Conservation (phyloP, 1,139 yeast genomes). For the Candida glucosophila region DNA sequence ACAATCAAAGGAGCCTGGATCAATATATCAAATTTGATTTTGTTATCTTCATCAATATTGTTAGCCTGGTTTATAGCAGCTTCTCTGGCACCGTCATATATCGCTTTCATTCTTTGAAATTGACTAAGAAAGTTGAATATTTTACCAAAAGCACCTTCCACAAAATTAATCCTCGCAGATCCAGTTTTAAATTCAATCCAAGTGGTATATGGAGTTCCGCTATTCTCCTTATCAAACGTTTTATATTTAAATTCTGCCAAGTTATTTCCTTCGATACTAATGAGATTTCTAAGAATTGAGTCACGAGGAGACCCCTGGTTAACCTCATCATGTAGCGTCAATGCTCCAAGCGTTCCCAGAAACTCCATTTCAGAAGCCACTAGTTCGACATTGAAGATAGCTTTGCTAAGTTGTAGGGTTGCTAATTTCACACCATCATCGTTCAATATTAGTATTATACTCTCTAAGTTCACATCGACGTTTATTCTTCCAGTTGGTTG, state of each 20-base stretch:
- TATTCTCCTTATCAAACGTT: slow-evolving; percentile 57
- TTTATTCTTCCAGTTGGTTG: slow-evolving; percentile 71
- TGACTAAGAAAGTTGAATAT: slow-evolving; percentile 62
- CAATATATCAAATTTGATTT: slow-evolving; percentile 62
- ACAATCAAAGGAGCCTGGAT: slow-evolving; percentile 77
- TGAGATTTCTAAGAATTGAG: slow-evolving; percentile 54
- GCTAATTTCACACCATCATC: slow-evolving; percentile 83
- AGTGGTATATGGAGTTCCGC: slow-evolving; percentile 45
- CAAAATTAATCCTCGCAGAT: slow-evolving; percentile 63
- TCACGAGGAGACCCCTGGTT: slow-evolving; percentile 54
- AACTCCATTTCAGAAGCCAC: slow-evolving; percentile 77
- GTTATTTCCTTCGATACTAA: slow-evolving; percentile 76
- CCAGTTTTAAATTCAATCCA: slow-evolving; percentile 63
- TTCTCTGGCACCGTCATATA: slow-evolving; percentile 82
- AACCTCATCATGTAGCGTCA: slow-evolving; percentile 70
- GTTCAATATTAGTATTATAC: slow-evolving; percentile 67
- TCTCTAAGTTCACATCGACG: slow-evolving; percentile 60
- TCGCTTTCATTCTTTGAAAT: slow-evolving; percentile 76
- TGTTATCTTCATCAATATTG: slow-evolving; percentile 53
- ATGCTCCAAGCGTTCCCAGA: slow-evolving; percentile 68
- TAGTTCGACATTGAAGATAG: slow-evolving; percentile 55
- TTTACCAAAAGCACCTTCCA: slow-evolving; percentile 71
- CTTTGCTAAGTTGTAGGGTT: slow-evolving; percentile 68
- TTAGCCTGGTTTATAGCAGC: slow-evolving; percentile 66
- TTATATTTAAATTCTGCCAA: slow-evolving; percentile 80